A percentile compares a stretch with the other conserved stretches of the same genome.
Conservation (phyloP, 2,329 filamentous ascomycete genomes). For the Colletotrichum sp. region DNA sequence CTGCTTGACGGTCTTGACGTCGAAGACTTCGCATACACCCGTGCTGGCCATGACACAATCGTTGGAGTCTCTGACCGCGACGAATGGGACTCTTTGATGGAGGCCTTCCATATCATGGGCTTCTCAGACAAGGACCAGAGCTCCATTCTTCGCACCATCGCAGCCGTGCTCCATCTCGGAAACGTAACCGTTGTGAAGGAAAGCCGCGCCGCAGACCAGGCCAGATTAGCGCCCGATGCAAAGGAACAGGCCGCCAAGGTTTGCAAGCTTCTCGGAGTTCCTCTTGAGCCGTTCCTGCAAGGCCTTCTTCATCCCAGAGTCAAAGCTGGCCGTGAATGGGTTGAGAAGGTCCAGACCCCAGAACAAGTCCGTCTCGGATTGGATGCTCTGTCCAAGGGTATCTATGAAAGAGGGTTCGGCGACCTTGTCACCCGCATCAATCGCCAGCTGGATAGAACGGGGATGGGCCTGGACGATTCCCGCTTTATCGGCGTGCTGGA, state of each 20-base stretch:
- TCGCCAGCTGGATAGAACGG: conserved; percentile 84
- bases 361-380: conserved; percentile 92
- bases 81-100: conserved; percentile 89
- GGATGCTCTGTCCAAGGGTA: conserved; percentile 93
- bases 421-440: conserved; percentile 94
- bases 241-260: conserved; percentile 78
- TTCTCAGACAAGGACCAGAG: conserved; percentile 85
- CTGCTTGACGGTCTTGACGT: conserved; percentile 77
- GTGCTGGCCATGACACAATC: conserved; percentile 90
- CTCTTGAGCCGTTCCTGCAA: conserved; percentile 83
- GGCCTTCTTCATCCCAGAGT: conserved; percentile 91
- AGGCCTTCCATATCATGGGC: conserved; percentile 94
- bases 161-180: conserved; percentile 90
- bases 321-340: conserved; percentile 96
- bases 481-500: conserved; percentile 98
- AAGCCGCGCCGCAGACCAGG: conserved; percentile 89
- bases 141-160: conserved; percentile 84
- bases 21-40: conserved; percentile 90
- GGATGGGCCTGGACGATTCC: conserved; percentile 80
- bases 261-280: conserved; percentile 84
- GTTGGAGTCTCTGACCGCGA: conserved; percentile 86
- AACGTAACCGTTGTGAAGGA: conserved; percentile 92
- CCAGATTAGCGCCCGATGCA: conserved; percentile 77
- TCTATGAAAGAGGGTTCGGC: conserved; percentile 95
- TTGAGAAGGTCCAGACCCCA: conserved; percentile 96